Conservation (phyloP, 208 protist genomes). For the Trypanosoma rangeli region DNA sequence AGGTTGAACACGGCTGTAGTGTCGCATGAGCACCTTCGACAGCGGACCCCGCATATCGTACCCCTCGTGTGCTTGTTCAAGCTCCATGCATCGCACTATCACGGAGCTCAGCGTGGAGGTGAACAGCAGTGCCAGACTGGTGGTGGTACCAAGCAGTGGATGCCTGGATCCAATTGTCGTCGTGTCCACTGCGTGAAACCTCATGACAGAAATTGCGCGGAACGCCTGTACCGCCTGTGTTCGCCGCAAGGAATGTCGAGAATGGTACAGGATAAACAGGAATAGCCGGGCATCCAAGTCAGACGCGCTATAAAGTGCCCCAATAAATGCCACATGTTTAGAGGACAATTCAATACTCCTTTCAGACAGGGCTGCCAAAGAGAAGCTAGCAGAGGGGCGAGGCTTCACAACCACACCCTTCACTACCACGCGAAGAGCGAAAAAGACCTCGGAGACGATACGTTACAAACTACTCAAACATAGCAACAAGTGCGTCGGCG, state of each 20-base stretch:
- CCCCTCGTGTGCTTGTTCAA: constrained; percentile 18
- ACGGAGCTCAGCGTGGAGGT: constrained; percentile 17
- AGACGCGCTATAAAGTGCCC: constrained; percentile 17
- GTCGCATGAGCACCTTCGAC: constrained; percentile 9
- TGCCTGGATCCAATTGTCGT: background rate
- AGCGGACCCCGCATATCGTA: constrained; percentile 13
- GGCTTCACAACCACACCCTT: background rate
- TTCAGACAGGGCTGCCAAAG: constrained; percentile 11
- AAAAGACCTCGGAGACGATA: constrained; percentile 12
- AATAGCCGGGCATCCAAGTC: constrained; percentile 8
- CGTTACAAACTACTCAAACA: constrained; percentile 38
- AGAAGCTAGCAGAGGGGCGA: constrained; percentile 18
- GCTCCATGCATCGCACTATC: constrained; percentile 30
- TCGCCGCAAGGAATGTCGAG: constrained; percentile 23
- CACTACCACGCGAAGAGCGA: background rate
- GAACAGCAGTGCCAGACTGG: background rate
- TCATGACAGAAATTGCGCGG: constrained; percentile 10
- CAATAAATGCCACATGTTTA: constrained; percentile 38
- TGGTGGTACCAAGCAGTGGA: background rate
- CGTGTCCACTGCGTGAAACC: background rate
- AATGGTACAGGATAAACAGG: constrained; percentile 20
- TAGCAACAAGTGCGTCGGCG: constrained; percentile 42
- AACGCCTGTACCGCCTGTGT: constrained; percentile 26
- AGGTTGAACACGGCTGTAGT: constrained; percentile 10
- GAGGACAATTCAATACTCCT: constrained; percentile 31